Conservation (phyloP, 306 rosid species). For the Cajanus cajan region DNA sequence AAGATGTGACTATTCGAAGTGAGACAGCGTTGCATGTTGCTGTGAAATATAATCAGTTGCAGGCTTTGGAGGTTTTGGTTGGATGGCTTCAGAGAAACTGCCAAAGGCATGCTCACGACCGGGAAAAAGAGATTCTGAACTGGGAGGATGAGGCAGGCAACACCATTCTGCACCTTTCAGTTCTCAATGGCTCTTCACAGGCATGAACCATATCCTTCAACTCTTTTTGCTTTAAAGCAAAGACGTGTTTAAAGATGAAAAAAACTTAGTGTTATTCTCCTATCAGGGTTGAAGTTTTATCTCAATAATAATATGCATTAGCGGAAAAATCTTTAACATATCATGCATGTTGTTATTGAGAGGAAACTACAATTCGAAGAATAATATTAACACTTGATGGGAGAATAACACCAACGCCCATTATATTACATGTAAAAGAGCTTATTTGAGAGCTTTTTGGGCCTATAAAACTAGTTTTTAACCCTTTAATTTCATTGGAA, state of each 20-base stretch:
- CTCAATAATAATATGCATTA: too few relatives aligned
- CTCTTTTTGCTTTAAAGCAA: neutral
- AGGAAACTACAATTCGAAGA: too few relatives aligned
- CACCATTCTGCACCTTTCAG: conserved; percentile 40
- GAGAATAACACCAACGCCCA: too few relatives aligned
- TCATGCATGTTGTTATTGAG: too few relatives aligned
- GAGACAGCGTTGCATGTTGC: conserved; percentile 51
- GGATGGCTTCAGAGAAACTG: conserved; percentile 27
- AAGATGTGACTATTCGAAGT: conserved; percentile 33
- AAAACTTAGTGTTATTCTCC: too few relatives aligned
- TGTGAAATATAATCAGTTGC: conserved; percentile 14
- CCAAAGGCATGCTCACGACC: neutral
- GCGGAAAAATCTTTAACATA: too few relatives aligned
- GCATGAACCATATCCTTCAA: neutral
- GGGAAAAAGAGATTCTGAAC: neutral
- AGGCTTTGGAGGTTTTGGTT: conserved; percentile 30
- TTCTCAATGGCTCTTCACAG: conserved; percentile 22
- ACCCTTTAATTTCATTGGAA: too few relatives aligned
- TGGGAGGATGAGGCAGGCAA: conserved; percentile 38
- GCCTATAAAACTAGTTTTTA: too few relatives aligned
- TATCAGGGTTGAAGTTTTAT: too few relatives aligned
- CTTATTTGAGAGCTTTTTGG: too few relatives aligned
- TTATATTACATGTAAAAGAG: too few relatives aligned
- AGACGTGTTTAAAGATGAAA: neutral
- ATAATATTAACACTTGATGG: too few relatives aligned